Conservation (phyloP, 208 protist genomes). For the Acanthamoeba lenticulata region DNA sequence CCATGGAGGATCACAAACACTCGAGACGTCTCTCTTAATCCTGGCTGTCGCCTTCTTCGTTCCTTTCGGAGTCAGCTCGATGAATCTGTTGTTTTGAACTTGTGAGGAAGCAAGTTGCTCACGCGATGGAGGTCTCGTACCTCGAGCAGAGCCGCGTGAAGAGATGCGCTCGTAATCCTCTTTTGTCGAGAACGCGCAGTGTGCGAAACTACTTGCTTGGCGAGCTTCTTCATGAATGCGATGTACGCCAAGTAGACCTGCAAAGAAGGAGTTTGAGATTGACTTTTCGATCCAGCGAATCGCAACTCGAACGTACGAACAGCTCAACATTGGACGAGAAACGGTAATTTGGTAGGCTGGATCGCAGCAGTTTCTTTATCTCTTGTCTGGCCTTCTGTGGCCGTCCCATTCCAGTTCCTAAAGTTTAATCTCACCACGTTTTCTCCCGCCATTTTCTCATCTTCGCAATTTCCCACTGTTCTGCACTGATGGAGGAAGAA, state of each 20-base stretch:
- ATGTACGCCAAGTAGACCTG: background rate
- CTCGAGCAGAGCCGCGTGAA: background rate
- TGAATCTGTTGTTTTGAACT: no score
- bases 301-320: background rate
- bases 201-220: background rate
- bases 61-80: no score
- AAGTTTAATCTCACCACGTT: background rate
- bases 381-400: background rate
- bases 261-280: background rate
- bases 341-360: background rate
- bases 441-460: background rate
- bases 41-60: no score
- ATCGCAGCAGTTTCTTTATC: background rate
- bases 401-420: background rate
- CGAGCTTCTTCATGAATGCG: background rate
- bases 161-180: background rate
- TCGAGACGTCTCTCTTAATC: no score
- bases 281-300: background rate
- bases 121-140: no score
- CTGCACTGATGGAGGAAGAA: background rate
- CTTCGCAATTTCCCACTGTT: background rate
- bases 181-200: background rate
- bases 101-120: no score
- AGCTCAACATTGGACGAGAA: background rate
- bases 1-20: no score